Percentiles rank a stretch among this genome's conserved stretches.
Conservation (phyloP, 371 early-diverging fungal species). For the Rhizopus arrhizus region DNA sequence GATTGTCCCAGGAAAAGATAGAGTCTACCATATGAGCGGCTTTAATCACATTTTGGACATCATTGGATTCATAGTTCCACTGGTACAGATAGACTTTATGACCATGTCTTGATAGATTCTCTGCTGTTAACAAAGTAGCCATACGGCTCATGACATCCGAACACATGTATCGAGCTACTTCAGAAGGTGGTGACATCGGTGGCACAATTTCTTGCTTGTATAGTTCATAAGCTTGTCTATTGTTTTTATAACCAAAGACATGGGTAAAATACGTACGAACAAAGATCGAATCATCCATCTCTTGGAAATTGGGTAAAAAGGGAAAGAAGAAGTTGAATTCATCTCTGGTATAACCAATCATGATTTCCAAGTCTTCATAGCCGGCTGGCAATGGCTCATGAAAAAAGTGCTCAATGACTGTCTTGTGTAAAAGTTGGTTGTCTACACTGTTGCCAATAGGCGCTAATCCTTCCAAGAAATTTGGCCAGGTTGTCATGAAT, state of each 20-base stretch:
- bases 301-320: constrained; percentile 38
- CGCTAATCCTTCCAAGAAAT: constrained; percentile 40
- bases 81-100: constrained; percentile 38
- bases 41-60: constrained; percentile 40
- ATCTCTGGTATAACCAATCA: constrained; percentile 43
- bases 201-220: constrained; percentile 35
- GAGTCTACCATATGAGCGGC: constrained; percentile 51
- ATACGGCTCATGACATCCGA: constrained; percentile 47
- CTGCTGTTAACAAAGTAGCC: constrained; percentile 29
- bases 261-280: constrained; percentile 41
- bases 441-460: constrained; percentile 37
- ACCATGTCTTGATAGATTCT: constrained; percentile 24
- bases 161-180: constrained; percentile 41
- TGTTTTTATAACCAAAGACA: constrained; percentile 35
- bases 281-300: constrained; percentile 39
- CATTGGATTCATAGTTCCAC: constrained; percentile 43
- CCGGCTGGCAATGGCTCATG: constrained; percentile 26
- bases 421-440: constrained; percentile 13
- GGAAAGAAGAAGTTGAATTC: constrained; percentile 48
- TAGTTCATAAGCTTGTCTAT: constrained; percentile 35
- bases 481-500: constrained; percentile 45
- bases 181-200: constrained; percentile 36
- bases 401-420: constrained; percentile 29
- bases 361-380: constrained; percentile 26
- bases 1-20: constrained; percentile 43